phyloP scores from a whole-genome alignment of 2,329 filamentous ascomycete genomes.

The Lecanicillium sp. region DNA sequence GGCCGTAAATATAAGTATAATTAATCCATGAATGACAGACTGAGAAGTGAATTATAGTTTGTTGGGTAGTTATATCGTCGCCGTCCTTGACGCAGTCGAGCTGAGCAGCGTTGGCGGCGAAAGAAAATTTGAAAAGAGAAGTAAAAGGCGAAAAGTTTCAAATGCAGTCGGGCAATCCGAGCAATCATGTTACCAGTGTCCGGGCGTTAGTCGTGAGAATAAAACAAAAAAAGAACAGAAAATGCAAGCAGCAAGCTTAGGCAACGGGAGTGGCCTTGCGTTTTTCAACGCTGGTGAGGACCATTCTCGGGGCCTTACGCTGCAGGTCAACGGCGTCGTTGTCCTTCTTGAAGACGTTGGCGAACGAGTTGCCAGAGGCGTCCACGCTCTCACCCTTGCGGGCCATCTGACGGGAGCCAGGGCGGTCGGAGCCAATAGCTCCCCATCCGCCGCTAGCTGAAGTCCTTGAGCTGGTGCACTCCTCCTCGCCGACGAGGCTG shows the following conservation, averaged over 20 bases:
- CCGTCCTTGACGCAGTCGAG: neutral
- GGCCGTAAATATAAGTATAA: slow-evolving; percentile 14
- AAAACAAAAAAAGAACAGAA: slow-evolving; percentile 17
- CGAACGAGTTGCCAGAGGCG: slow-evolving; percentile 54
- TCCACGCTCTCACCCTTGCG: slow-evolving; percentile 59
- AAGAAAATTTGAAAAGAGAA: slow-evolving; percentile 15
- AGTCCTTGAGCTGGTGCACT: slow-evolving; percentile 67
- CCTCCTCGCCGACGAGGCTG: slow-evolving; percentile 69
- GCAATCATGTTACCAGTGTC: slow-evolving; percentile 32
- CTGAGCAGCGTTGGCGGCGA: neutral
- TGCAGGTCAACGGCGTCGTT: slow-evolving; percentile 53
- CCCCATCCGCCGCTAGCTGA: slow-evolving; percentile 67
- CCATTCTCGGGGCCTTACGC: slow-evolving; percentile 79
- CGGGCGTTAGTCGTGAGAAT: slow-evolving; percentile 32
- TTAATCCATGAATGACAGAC: slow-evolving; percentile 31
- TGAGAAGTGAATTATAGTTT: slow-evolving; percentile 34
- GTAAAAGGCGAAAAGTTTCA: slow-evolving; percentile 18
- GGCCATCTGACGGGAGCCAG: slow-evolving; percentile 62
- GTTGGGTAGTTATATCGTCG: slow-evolving; percentile 17
- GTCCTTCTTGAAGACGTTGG: slow-evolving; percentile 57
- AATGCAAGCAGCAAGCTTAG: slow-evolving; percentile 17
- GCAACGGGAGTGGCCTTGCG: slow-evolving; percentile 51
- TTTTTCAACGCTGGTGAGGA: slow-evolving; percentile 86
- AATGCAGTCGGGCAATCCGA: slow-evolving; percentile 29
- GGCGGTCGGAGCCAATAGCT: slow-evolving; percentile 82